These are phyloP conservation scores for Serendipita sp. DNA, from an alignment of 768 basidiomycete species.

Conservation along the genomic window DNA sequence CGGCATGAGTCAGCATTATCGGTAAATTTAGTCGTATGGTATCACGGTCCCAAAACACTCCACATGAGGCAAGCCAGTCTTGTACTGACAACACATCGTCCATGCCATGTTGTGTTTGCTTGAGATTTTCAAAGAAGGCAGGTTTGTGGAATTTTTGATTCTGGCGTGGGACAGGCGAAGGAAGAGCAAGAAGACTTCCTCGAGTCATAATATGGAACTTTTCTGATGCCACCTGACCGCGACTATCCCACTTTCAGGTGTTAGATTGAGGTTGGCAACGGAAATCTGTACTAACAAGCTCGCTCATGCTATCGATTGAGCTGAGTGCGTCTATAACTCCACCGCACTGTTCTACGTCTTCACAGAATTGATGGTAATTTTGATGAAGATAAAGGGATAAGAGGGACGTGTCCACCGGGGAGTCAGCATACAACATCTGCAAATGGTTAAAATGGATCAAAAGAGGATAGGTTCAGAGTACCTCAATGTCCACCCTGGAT, in stretches of 20 bases:
- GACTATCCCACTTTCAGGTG: conserved; percentile 33
- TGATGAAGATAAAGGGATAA: conserved; percentile 87
- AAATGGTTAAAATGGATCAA: not conserved
- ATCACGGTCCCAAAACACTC: conserved; percentile 31
- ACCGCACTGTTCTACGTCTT: conserved; percentile 56
- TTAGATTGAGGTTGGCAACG: not conserved
- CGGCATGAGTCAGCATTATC: not conserved
- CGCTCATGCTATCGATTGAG: conserved; percentile 46
- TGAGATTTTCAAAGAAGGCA: conserved; percentile 55
- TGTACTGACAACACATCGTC: conserved; percentile 40
- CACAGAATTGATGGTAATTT: conserved; percentile 78
- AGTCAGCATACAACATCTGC: conserved; percentile 62
- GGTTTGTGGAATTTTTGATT: conserved; percentile 81
- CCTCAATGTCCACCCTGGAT: conserved; percentile 67
- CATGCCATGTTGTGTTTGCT: conserved; percentile 41
- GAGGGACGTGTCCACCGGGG: conserved; percentile 80
- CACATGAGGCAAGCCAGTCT: conserved; percentile 36
- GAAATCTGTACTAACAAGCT: not conserved
- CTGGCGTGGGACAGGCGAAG: conserved; percentile 63
- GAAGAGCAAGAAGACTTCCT: conserved; percentile 76
- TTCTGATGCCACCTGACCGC: conserved; percentile 48
- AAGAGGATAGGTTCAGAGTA: conserved; percentile 19
- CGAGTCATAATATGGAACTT: conserved; percentile 71
- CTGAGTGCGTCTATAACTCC: conserved; percentile 61
- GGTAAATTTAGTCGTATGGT: conserved; percentile 34